A percentile compares a stretch with the other conserved stretches of the same genome.
phyloP scores from a whole-genome alignment of 805 yeast genomes.

The Pichia heedii region DNA sequence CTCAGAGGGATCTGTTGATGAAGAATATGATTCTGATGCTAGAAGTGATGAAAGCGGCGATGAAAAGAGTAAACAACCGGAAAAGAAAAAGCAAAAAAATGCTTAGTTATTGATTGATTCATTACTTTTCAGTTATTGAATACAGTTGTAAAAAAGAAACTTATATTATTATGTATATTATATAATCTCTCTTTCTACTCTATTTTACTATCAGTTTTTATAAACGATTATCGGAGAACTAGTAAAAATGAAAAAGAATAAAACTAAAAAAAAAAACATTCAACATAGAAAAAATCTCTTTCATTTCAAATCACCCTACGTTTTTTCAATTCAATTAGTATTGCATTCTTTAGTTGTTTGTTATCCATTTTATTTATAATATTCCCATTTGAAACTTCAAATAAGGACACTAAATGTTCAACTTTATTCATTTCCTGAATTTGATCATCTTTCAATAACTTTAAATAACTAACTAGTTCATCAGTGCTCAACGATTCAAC shows the following conservation, averaged over 20 bases:
- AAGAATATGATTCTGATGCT: slow-evolving; percentile 56
- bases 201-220: no score
- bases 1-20: slow-evolving; percentile 44
- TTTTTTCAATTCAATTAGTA: slow-evolving; percentile 5
- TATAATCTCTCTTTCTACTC: neutral
- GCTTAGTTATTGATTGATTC: no score
- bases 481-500: neutral
- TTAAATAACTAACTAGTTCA: slow-evolving; percentile 1
- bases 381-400: slow-evolving; percentile 3
- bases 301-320: slow-evolving; percentile 6
- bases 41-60: slow-evolving; percentile 21
- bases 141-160: no score
- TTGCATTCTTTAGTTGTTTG: neutral
- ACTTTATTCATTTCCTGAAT: slow-evolving; percentile 8
- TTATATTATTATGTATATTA: slow-evolving; percentile 1
- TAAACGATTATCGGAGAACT: no score
- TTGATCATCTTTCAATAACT: neutral
- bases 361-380: slow-evolving; percentile 7
- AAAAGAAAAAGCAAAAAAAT: slow-evolving; percentile 13
- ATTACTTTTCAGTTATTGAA: no score
- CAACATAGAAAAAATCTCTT: no score
- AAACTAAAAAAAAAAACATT: no score
- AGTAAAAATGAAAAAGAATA: neutral
- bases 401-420: slow-evolving; percentile 5
- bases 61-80: slow-evolving; percentile 17